Evolutionary conservation across 2,329 filamentous ascomycete species (phyloP).

Genomic region (Hymenoscyphus albidus): DNA sequence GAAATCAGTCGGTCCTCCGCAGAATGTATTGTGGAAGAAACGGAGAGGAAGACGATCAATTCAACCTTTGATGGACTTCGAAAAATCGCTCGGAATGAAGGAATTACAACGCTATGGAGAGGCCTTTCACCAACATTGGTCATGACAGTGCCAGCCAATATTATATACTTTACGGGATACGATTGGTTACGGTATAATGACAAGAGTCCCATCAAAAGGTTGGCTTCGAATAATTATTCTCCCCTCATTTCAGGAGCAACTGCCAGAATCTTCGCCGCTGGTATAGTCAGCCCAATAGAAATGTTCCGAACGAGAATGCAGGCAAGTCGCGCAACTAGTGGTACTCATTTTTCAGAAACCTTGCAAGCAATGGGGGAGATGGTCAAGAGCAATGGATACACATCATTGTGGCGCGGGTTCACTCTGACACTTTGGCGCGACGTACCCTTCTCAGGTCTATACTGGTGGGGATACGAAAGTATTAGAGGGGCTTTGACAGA

Average conservation of each 20-base stretch:
- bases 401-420: constrained; percentile 83
- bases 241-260: constrained; percentile 76
- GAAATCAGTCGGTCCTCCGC: constrained; percentile 38
- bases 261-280: constrained; percentile 76
- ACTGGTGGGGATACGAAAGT: constrained; percentile 97
- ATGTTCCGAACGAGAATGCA: constrained; percentile 92
- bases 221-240: constrained; percentile 65
- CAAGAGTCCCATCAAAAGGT: constrained; percentile 64
- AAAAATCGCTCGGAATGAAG: constrained; percentile 95
- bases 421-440: constrained; percentile 93
- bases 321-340: constrained; percentile 57
- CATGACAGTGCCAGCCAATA: constrained; percentile 93
- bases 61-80: constrained; percentile 88
- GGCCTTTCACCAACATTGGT: constrained; percentile 89
- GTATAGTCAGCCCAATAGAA: constrained; percentile 84
- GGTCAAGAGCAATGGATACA: constrained; percentile 72
- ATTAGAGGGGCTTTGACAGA: constrained; percentile 70
- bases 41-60: constrained; percentile 76
- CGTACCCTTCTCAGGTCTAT: constrained; percentile 93
- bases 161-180: constrained; percentile 98
- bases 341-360: constrained; percentile 74
- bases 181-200: constrained; percentile 82
- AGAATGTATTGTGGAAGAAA: constrained; percentile 80
- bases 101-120: constrained; percentile 80
- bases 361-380: constrained; percentile 72